Evolutionary conservation across 2,329 filamentous ascomycete species (phyloP).

Genomic region (Penicillium oxalicum): DNA sequence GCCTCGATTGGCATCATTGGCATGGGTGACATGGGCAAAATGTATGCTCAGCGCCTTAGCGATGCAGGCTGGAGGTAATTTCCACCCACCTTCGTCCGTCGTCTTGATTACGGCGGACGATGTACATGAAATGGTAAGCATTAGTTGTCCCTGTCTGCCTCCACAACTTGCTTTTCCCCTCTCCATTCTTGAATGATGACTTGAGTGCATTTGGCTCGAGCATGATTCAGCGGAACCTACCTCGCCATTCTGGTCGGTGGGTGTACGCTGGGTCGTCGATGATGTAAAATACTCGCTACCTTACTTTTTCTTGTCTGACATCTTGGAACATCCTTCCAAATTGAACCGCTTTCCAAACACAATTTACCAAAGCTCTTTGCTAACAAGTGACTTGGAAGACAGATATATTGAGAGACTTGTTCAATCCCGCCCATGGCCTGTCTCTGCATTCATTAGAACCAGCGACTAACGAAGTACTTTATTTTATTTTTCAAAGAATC

Average conservation of each 20-base stretch:
- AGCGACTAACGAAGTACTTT: constrained; percentile 22
- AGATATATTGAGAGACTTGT: constrained; percentile 2
- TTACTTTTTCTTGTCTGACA: constrained; percentile 79
- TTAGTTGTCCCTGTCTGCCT: constrained; percentile 1
- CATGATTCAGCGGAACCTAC: constrained; percentile 62
- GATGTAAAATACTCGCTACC: constrained; percentile 99
- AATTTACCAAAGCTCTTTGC: constrained; percentile 12
- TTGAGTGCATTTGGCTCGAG: constrained; percentile 99
- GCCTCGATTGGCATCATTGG: constrained; percentile 90
- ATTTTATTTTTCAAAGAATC: constrained; percentile 56
- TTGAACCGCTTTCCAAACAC: constrained; percentile 7
- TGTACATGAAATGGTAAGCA: constrained; percentile 13
- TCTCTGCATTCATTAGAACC: background rate
- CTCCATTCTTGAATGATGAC: constrained; percentile 70
- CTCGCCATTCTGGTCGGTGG: constrained; percentile 68
- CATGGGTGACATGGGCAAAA: constrained; percentile 99
- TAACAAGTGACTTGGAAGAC: constrained; percentile 20
- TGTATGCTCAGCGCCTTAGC: constrained; percentile 88
- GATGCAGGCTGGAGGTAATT: constrained; percentile 93
- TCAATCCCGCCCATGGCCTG: background rate
- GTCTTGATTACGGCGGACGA: background rate
- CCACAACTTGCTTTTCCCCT: constrained; percentile 3
- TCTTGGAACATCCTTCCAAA: constrained; percentile 13
- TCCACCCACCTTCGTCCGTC: constrained; percentile 7
- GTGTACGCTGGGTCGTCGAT: constrained; percentile 65